A percentile compares a stretch with the other conserved stretches of the same genome.
phyloP scores from a whole-genome alignment of 805 yeast species.

The Saccharomycopsis olivae region DNA sequence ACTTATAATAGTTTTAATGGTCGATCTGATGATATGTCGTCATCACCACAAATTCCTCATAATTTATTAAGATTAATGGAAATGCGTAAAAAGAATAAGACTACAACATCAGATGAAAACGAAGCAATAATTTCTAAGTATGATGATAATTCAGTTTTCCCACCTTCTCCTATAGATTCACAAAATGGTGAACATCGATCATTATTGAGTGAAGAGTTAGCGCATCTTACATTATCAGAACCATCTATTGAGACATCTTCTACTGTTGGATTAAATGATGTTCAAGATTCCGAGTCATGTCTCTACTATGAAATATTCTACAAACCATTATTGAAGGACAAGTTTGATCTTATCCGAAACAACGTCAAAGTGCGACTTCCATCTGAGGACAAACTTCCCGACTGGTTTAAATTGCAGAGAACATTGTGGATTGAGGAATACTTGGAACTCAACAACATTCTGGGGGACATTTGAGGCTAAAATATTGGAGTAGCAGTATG shows the following conservation, averaged over 20 bases:
- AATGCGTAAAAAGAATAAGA: slow-evolving; percentile 28
- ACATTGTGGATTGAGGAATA: slow-evolving; percentile 51
- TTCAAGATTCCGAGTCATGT: neutral
- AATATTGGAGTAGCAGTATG: no score
- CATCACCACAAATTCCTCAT: slow-evolving; percentile 63
- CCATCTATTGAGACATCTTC: slow-evolving; percentile 18
- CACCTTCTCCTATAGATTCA: neutral
- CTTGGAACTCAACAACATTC: neutral
- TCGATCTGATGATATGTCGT: slow-evolving; percentile 34
- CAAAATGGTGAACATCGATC: neutral
- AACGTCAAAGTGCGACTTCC: slow-evolving; percentile 39
- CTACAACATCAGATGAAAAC: neutral
- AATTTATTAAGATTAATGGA: slow-evolving; percentile 47
- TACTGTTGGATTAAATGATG: neutral
- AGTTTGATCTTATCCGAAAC: slow-evolving; percentile 8
- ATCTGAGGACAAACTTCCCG: slow-evolving; percentile 51
- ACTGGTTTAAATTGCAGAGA: slow-evolving; percentile 61
- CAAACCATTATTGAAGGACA: slow-evolving; percentile 12
- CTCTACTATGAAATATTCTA: slow-evolving; percentile 7
- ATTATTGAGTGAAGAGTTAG: slow-evolving; percentile 14
- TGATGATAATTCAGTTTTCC: neutral
- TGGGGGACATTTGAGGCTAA: no score
- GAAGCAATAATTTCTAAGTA: neutral
- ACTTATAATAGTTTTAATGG: neutral
- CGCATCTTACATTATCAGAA: slow-evolving; percentile 24